Base-by-base conservation (phyloP, 257 asterid species). In the Nicotiana tomentosiformis region DNA sequence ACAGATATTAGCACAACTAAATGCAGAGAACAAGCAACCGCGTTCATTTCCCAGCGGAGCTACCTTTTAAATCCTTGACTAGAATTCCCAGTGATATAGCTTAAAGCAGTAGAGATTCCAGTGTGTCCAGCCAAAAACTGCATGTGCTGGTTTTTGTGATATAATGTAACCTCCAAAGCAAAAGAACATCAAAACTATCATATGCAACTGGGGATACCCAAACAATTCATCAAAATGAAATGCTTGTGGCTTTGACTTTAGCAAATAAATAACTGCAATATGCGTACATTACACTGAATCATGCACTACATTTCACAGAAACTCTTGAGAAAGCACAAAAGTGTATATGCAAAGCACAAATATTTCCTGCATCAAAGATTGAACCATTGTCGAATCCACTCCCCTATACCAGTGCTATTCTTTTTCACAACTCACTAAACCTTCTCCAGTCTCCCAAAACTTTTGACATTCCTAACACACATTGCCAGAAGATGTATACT, bases 1-100 rank as follows among this genome's bases (percentile, higher is more conserved):
- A 3, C 94, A 98, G 98, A 85, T 96, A 23, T 83, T 95, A 80
- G 97, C 99, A 20, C 92, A 96, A 9, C 74, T 95, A 82, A 94
- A 95, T 32, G 92, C 98, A 0, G 97, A 23, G 26, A 23, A 23
- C 26, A 23, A 23, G 26, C 26, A 23, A 23, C 26, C 26, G 26
- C 26, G 26, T 23, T 23, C 26, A 23, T 23, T 23, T 23, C 26
- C 26, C 26, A 23, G 26, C 26, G 26, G 26, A 23, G 26, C 26
- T 23, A 23, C 26, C 26, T 23, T 23, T 23, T 23, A 23, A 23
- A 23, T 23, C 26, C 26, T 23, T 23, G 26, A 23, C 26, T 23
- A 23, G 26, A 23, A 23, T 23, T 23, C 26, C 26, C 26, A 23
- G 26, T 23, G 26, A 23, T 23, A 23, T 23, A 23, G 26, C 26